Conservation (phyloP, 306 rosid genomes). For the Bauhinia variegata region DNA sequence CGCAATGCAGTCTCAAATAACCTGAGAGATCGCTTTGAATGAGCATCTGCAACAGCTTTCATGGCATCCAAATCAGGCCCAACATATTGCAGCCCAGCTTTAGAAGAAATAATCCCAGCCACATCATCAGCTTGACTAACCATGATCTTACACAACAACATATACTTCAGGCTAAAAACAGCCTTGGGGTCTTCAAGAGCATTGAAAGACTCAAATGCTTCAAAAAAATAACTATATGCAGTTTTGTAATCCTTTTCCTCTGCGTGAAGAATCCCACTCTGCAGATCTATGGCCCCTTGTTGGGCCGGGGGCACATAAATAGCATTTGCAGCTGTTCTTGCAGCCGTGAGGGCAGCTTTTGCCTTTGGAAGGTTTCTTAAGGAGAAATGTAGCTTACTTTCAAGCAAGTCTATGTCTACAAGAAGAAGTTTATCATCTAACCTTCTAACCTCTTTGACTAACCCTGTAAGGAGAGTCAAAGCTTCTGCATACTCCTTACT, state of each 20-base stretch:
- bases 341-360: slow-evolving; percentile 93
- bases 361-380: slow-evolving; percentile 96
- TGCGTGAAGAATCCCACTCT: slow-evolving; percentile 95
- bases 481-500: slow-evolving; percentile 90
- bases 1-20: slow-evolving; percentile 80
- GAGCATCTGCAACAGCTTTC: slow-evolving; percentile 96
- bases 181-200: slow-evolving; percentile 93
- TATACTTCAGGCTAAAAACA: slow-evolving; percentile 88
- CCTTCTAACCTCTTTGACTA: slow-evolving; percentile 96
- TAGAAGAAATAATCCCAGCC: slow-evolving; percentile 82
- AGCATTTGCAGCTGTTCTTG: slow-evolving; percentile 96
- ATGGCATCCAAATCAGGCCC: slow-evolving; percentile 96
- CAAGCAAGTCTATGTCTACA: slow-evolving; percentile 92
- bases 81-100: slow-evolving; percentile 81
- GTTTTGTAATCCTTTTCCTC: slow-evolving; percentile 96
- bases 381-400: slow-evolving; percentile 90
- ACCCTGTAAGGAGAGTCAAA: slow-evolving; percentile 69
- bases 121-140: slow-evolving; percentile 93
- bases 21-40: slow-evolving; percentile 85
- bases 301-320: slow-evolving; percentile 98
- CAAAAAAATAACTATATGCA: slow-evolving; percentile 86
- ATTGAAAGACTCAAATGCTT: slow-evolving; percentile 94
- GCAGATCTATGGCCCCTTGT: slow-evolving; percentile 90
- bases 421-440: slow-evolving; percentile 95
- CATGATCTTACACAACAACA: slow-evolving; percentile 91